phyloP scores from a whole-genome alignment of 805 yeast genomes.

The Candida manassasensis region DNA sequence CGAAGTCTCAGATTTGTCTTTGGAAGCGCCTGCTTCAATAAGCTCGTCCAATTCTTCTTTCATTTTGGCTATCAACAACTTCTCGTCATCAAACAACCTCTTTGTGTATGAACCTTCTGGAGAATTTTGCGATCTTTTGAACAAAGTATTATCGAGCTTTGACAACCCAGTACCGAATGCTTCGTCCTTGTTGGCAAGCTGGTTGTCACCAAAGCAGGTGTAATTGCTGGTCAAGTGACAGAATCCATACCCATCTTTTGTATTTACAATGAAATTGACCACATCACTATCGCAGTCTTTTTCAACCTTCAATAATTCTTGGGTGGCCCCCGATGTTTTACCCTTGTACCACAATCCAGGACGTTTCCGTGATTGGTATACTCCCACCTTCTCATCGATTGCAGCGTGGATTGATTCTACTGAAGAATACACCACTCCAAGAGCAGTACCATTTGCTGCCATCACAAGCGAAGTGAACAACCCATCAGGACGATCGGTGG shows the following conservation, averaged over 20 bases:
- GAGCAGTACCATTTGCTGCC: slow-evolving; percentile 45
- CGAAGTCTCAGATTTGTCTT: slow-evolving; percentile 50
- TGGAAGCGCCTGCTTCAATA: slow-evolving; percentile 61
- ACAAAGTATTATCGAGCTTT: slow-evolving; percentile 62
- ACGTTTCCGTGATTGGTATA: slow-evolving; percentile 82
- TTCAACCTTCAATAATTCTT: slow-evolving; percentile 59
- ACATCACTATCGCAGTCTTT: slow-evolving; percentile 93
- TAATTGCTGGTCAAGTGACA: slow-evolving; percentile 75
- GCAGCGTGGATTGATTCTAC: slow-evolving; percentile 77
- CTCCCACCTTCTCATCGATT: slow-evolving; percentile 76
- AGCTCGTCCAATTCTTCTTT: slow-evolving; percentile 96
- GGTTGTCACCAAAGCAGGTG: slow-evolving; percentile 66
- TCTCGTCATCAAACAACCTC: slow-evolving; percentile 75
- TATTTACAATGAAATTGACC: slow-evolving; percentile 79
- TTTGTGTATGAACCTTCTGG: slow-evolving; percentile 95
- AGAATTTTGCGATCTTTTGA: slow-evolving; percentile 59
- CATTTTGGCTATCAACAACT: slow-evolving; percentile 77
- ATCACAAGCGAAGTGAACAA: slow-evolving; percentile 79
- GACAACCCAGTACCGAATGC: slow-evolving; percentile 64
- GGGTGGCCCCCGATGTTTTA: slow-evolving; percentile 93
- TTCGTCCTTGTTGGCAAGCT: slow-evolving; percentile 21
- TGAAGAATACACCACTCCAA: slow-evolving; percentile 92
- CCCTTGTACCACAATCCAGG: slow-evolving; percentile 90
- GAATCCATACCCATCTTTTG: slow-evolving; percentile 75
- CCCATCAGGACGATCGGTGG: slow-evolving; percentile 84